Evolutionary conservation across 257 asterid genomes (phyloP), one percentile per base, ranked within the genome.

Genomic region (Nicotiana obtusifolia): DNA sequence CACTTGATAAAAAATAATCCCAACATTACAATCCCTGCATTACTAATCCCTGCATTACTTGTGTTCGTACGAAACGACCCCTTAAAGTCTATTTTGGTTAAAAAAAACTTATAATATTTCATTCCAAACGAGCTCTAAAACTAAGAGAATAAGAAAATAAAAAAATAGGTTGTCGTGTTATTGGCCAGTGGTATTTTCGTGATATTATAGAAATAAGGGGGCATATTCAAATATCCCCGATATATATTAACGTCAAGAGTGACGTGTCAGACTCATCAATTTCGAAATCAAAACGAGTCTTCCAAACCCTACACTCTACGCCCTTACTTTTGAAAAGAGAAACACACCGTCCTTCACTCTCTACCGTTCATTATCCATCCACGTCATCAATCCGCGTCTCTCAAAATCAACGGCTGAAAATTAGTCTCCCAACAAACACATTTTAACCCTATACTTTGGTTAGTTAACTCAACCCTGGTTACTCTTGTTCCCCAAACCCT

Each of bases 311-410:
- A 56, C 76, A 0, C 68, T 69, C 73, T 33, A 64, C 81, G 37
- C 80, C 82, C 81, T 56, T 81, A 83, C 71, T 75, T 81, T 85
- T 69, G 78, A 49, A 44, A 82, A 91, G 49, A 92, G 90, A 91
- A 94, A 89, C 98, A 94, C 97, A 94, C 85, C 22, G 37, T 86
- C 81, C 76, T 10, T 35, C 77, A 77, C 90, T 90, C 93, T 5
- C 10, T 0, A 49, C 92, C 95, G 93, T 88, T 47, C 62, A 82
- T 81, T 68, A 0, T 0, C 0, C 0, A 0, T 79, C 93, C 98
- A 92, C 86, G 90, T 91, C 99, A 92, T 75, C 89, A 79, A 92
- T 95, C 97, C 93, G 7, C 11, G 4, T 7, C 49, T 56, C 7
- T 0, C 7, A 5, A 71, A 88, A 89, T 92, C 78, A 53, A 87